A percentile compares a stretch with the other conserved stretches of the same genome.
These are phyloP conservation scores for Kodamaea ohmeri DNA, from an alignment of 1,139 yeast genomes.

Conservation along the genomic window DNA sequence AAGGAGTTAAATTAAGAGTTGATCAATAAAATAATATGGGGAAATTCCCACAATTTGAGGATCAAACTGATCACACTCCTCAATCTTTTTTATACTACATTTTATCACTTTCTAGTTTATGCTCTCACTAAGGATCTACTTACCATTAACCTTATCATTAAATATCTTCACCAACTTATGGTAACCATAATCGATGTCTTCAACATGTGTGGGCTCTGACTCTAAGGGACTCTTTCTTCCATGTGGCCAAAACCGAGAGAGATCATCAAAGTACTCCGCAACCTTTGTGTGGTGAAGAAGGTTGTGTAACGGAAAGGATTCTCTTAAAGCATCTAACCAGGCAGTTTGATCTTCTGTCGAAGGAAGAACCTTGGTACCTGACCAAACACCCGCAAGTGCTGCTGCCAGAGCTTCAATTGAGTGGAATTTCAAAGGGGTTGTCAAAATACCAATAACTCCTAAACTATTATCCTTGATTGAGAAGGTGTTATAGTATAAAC, in stretches of 20 bases:
- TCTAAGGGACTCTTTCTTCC: slow-evolving; percentile 27
- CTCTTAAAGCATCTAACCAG: slow-evolving; percentile 22
- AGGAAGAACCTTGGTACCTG: slow-evolving; percentile 28
- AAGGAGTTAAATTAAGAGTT: no score
- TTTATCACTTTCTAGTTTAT: not conserved
- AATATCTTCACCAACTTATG: slow-evolving; percentile 9
- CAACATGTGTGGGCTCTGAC: slow-evolving; percentile 22
- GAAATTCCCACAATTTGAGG: no score
- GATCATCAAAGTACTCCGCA: slow-evolving; percentile 24
- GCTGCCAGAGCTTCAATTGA: slow-evolving; percentile 44
- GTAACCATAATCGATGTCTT: slow-evolving; percentile 24
- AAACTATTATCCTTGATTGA: slow-evolving; percentile 42
- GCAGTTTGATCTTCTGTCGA: slow-evolving; percentile 25
- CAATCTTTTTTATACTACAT: not conserved
- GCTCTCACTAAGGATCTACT: not conserved
- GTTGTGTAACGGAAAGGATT: slow-evolving; percentile 16
- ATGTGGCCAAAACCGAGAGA: slow-evolving; percentile 22
- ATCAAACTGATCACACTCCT: no score
- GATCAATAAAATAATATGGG: no score
- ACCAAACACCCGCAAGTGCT: slow-evolving; percentile 49
- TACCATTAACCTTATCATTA: slow-evolving; percentile 2
- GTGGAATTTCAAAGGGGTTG: slow-evolving; percentile 40
- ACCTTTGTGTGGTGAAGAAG: slow-evolving; percentile 24
- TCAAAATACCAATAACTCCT: slow-evolving; percentile 39
- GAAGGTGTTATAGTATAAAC: slow-evolving; percentile 40